Conservation (phyloP, 805 yeast genomes). For the Spathaspora girioi region DNA sequence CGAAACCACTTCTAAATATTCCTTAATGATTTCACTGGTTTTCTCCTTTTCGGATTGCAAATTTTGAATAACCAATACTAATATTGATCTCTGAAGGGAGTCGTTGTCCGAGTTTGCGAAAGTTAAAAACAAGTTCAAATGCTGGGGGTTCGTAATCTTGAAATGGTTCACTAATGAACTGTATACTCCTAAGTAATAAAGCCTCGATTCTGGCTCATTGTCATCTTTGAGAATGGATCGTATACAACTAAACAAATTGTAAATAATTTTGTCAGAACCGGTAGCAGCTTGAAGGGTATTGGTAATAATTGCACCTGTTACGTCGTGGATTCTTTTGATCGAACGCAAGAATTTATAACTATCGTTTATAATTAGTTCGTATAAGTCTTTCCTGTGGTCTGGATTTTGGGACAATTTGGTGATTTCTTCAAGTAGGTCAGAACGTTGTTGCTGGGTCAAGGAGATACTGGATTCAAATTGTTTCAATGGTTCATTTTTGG, state of each 20-base stretch:
- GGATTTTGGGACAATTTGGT: conserved; percentile 10
- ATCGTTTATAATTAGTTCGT: conserved; percentile 15
- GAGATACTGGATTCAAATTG: not conserved
- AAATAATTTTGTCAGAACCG: conserved; percentile 1
- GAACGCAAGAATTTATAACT: conserved; percentile 13
- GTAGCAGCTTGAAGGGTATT: conserved; percentile 5
- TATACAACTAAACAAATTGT: conserved; percentile 4
- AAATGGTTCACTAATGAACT: conserved; percentile 18
- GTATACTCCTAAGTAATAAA: conserved; percentile 15
- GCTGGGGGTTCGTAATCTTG: conserved; percentile 14
- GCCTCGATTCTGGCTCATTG: not conserved
- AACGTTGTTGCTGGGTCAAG: not conserved
- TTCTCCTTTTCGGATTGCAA: conserved; percentile 13
- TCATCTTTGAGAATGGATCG: conserved; percentile 1
- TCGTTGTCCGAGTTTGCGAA: conserved; percentile 11
- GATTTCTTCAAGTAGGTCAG: not conserved
- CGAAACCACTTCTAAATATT: conserved; percentile 19
- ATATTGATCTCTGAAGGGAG: conserved; percentile 12
- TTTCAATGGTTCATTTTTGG: not conserved
- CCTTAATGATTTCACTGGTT: conserved; percentile 14
- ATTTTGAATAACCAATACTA: conserved; percentile 19
- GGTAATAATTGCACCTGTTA: conserved; percentile 7
- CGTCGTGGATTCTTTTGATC: conserved; percentile 12
- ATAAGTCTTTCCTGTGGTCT: conserved; percentile 8
- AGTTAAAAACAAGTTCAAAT: conserved; percentile 17